A percentile compares a stretch with the other conserved stretches of the same genome.
Conservation (phyloP, 495 filamentous ascomycete genomes). For the Podospora didyma region DNA sequence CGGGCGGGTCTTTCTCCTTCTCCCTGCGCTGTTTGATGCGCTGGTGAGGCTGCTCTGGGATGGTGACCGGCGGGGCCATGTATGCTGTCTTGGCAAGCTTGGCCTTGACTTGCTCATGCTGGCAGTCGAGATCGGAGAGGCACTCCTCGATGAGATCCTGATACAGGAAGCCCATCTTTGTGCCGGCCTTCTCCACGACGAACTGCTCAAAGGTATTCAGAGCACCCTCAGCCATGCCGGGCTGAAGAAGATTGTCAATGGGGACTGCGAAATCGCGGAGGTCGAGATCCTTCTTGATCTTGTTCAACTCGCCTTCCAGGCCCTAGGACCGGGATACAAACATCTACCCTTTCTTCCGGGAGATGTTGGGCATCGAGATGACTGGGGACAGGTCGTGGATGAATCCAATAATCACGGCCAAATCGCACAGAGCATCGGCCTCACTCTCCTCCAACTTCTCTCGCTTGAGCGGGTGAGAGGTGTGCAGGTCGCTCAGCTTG, state of each 20-base stretch:
- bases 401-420: conserved; percentile 25
- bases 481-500: conserved; percentile 22
- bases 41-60: conserved; percentile 7
- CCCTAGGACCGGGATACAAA: conserved; percentile 25
- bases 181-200: conserved; percentile 30
- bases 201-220: conserved; percentile 30
- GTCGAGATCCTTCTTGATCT: conserved; percentile 27
- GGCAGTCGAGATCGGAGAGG: conserved; percentile 18
- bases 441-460: conserved; percentile 19
- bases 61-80: not conserved
- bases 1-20: conserved; percentile 36
- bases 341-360: conserved; percentile 23
- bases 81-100: conserved; percentile 3
- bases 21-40: conserved; percentile 22
- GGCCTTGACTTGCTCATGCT: conserved; percentile 13
- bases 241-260: conserved; percentile 33
- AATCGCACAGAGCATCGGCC: conserved; percentile 20
- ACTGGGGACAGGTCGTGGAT: conserved; percentile 21
- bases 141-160: conserved; percentile 30
- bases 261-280: conserved; percentile 29
- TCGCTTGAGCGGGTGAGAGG: conserved; percentile 7
- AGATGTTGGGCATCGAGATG: conserved; percentile 22
- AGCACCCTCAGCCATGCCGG: conserved; percentile 29
- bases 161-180: conserved; percentile 32
- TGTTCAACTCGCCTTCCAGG: conserved; percentile 23